Evolutionary conservation across 1,284 basidiomycete genomes (phyloP), one percentile per base, ranked within the genome.

Genomic region (Ustilago esculenta): DNA sequence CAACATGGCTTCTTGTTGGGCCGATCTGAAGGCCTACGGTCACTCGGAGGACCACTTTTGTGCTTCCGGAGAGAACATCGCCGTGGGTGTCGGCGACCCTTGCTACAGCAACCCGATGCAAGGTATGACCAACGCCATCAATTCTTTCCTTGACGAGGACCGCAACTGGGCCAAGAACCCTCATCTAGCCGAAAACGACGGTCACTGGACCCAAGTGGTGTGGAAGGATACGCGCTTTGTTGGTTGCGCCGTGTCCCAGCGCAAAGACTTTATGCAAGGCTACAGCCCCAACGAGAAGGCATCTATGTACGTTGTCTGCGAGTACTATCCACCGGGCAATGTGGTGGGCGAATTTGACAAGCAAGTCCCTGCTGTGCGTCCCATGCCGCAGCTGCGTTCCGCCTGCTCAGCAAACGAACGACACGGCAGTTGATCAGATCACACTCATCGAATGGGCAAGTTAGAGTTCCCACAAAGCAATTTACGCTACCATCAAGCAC

Each of bases 1-100:
- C 58, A 65, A 71, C 44, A 66, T 71, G 58, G 68, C 68, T 0
- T 51, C 68, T 15, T 71, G 68, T 51, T 71, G 68, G 68, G 63
- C 68, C 12, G 68, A 71, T 15, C 55, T 71, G 17, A 71, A 71
- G 37, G 57, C 68, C 9, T 71, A 71, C 33, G 68, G 68, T 12
- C 68, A 71, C 40, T 71, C 68, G 21, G 50, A 71, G 33, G 53
- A 58, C 42, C 68, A 65, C 51, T 71, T 66, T 29, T 47, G 47
- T 27, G 53, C 58, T 6, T 52, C 63, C 12, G 68, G 68, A 10
- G 68, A 71, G 47, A 71, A 71, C 51, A 71, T 71, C 18, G 68
- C 61, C 41, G 34, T 54, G 34, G 68, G 68, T 17, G 23, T 41
- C 4, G 68, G 68, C 33, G 54, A 52, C n/a, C 43, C 54, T 3